Base-by-base conservation (phyloP, 139 green algal species). In the Picochlorum costavermella region DNA sequence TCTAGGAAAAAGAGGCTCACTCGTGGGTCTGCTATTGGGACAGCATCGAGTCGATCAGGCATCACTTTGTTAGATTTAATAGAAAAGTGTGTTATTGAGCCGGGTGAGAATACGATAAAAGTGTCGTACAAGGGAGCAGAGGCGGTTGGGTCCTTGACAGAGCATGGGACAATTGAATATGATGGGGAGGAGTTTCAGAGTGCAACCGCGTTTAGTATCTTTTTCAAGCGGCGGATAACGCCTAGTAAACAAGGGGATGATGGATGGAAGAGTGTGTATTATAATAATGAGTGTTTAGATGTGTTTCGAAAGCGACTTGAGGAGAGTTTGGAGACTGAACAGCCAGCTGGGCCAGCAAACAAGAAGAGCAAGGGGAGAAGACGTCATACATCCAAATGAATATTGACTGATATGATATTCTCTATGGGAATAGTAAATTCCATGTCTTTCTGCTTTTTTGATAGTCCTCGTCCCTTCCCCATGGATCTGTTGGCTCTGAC, bases 181-280 rank as follows among this genome's bases (percentile, higher is more conserved):
- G 46, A 78, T 62, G 78, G 78, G 31, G 60, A 58, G n/a, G 46
- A 58, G 17, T 86, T 80, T 20, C 25, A 50, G 12, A 76, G 65
- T 40, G 63, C 82, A 10, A 83, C 70, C 25, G 78, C 82, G 3
- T 87, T 89, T 65, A 81, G 71, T 48, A 78, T 87, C 17, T 67
- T 81, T 46, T 79, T 79, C 44, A 87, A 87, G 61, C 72, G 81
- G 44, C 55, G 77, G 44, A 66, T 78, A 17, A 81, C 73, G 6
- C 82, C 82, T 6, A 65, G 72, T 56, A 87, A 85, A 68, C 77
- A 85, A 50, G 81, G 81, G 1, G 81, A 89, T 64, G 81, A 89
- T n/a, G 82, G 82, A 59, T 89, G 82, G 82, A 80, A 81, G 64
- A 81, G 71, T 58, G 82, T 87, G 31, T 68, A 74, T 51, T 80